Evolutionary conservation across 2,329 filamentous ascomycete genomes (phyloP).

Genomic region (Colletotrichum tofieldiae): DNA sequence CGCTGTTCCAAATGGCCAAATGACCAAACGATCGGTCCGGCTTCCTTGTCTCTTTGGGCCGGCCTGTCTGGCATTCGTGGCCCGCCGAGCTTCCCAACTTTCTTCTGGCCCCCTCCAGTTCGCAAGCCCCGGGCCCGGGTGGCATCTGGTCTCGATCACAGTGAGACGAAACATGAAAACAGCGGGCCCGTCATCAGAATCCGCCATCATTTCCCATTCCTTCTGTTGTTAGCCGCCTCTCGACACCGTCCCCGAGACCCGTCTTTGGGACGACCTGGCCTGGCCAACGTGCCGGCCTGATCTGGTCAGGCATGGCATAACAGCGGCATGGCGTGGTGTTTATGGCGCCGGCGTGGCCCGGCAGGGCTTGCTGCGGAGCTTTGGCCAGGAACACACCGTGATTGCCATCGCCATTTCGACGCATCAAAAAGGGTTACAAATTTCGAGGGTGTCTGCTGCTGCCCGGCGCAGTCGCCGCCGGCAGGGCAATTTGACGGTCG

Average conservation of each 20-base stretch:
- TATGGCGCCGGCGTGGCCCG: neutral
- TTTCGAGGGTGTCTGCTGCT: neutral
- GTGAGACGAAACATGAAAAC: conserved; percentile 37
- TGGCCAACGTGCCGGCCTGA: conserved; percentile 17
- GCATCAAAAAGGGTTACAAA: neutral
- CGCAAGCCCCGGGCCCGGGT: conserved; percentile 37
- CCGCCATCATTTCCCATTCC: conserved; percentile 26
- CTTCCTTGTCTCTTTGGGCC: conserved; percentile 21
- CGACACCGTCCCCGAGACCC: conserved; percentile 27
- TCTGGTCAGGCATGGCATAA: conserved; percentile 3
- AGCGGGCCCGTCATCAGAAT: conserved; percentile 27
- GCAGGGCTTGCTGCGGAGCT: neutral
- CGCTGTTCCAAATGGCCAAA: neutral
- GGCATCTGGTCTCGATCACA: conserved; percentile 29
- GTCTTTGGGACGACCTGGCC: conserved; percentile 19
- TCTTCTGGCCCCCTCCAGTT: conserved; percentile 36
- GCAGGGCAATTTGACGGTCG: neutral
- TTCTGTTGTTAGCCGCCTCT: conserved; percentile 13
- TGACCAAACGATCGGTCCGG: conserved; percentile 13
- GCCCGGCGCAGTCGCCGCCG: neutral
- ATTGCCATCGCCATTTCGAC: neutral
- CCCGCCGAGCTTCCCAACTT: conserved; percentile 22
- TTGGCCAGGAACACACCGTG: neutral
- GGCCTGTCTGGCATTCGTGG: conserved; percentile 27
- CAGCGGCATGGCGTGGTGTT: neutral